Conservation (phyloP, 805 yeast species). For the Cyberlindnera americana region DNA sequence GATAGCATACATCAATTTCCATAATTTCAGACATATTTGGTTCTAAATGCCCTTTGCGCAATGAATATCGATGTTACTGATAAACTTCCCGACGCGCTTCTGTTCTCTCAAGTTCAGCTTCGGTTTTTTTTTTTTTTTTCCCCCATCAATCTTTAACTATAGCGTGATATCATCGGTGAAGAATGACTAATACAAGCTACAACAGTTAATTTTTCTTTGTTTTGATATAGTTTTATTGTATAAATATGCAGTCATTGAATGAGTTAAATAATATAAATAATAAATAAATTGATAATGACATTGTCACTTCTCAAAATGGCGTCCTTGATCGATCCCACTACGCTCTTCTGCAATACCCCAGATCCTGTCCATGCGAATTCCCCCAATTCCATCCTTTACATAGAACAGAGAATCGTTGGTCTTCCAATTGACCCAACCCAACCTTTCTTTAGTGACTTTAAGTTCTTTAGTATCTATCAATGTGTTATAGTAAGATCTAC, state of each 20-base stretch:
- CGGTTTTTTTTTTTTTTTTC: no score
- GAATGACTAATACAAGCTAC: no score
- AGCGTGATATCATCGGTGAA: no score
- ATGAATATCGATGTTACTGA: no score
- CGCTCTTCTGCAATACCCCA: conserved; percentile 80
- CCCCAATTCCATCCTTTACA: conserved; percentile 73
- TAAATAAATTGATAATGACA: background rate
- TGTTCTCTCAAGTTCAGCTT: no score
- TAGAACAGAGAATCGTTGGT: conserved; percentile 41
- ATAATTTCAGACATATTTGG: conserved; percentile 10
- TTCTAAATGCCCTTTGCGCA: no score
- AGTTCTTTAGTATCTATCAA: conserved; percentile 51
- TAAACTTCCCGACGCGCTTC: no score
- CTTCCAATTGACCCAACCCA: conserved; percentile 49
- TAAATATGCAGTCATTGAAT: no score
- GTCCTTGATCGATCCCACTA: conserved; percentile 7
- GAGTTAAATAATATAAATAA: no score
- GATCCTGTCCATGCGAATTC: conserved; percentile 76
- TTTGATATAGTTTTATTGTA: no score
- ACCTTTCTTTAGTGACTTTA: conserved; percentile 36
- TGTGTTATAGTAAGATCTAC: conserved; percentile 61
- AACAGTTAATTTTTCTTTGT: no score
- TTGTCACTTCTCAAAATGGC: conserved; percentile 6
- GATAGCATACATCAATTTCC: conserved; percentile 22
- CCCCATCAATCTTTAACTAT: no score